Evolutionary conservation across 305 asterid species (phyloP).

Genomic region (Nicotiana rustica): DNA sequence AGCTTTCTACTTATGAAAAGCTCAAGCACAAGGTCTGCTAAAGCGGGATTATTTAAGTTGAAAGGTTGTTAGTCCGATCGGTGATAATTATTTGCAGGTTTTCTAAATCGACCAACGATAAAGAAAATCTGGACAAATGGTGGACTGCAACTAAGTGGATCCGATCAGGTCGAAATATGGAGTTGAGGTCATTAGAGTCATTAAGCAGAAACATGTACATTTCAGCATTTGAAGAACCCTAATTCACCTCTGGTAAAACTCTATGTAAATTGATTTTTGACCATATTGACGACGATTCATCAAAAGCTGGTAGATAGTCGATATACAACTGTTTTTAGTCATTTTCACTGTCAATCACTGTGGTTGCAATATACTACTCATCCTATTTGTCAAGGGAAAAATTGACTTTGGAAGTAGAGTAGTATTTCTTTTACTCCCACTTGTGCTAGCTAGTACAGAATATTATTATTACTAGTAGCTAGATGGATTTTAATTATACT

Average conservation of each 20-base stretch:
- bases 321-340: background rate
- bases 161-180: background rate
- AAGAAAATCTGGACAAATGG: background rate
- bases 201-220: no score
- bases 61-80: background rate
- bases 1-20: background rate
- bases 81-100: background rate
- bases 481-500: slow-evolving; percentile 29
- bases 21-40: background rate
- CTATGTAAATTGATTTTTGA: background rate
- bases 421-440: background rate
- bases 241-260: no score
- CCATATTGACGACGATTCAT: background rate
- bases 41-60: background rate
- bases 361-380: background rate
- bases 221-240: no score
- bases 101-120: background rate
- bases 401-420: background rate
- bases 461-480: no score
- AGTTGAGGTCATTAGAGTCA: background rate
- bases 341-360: background rate
- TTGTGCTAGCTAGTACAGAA: background rate
- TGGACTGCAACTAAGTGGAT: background rate
- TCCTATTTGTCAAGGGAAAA: background rate
- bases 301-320: background rate